Conservation (phyloP, 108 stramenopile genomes). For the Skeletonema marinoi region DNA sequence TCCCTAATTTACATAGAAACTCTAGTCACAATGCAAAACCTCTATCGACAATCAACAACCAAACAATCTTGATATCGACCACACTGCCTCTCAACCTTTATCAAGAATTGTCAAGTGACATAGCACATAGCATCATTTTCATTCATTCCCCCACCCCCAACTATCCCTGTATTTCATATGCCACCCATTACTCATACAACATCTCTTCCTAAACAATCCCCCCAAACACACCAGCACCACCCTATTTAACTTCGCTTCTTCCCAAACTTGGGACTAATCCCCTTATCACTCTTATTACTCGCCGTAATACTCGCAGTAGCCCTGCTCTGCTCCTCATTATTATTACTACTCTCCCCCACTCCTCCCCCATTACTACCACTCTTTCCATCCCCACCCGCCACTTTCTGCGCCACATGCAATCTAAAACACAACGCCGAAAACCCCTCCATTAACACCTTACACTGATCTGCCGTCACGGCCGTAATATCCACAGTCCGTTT, state of each 20-base stretch:
- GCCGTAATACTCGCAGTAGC: slow-evolving; percentile 70
- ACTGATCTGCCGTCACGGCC: slow-evolving; percentile 90
- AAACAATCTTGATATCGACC: no score
- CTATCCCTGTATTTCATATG: not conserved
- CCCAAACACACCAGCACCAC: not conserved
- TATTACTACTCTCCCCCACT: slow-evolving; percentile 11
- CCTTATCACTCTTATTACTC: slow-evolving; percentile 53
- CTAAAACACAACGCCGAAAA: slow-evolving; percentile 88
- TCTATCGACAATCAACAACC: no score
- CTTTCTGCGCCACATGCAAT: slow-evolving; percentile 82
- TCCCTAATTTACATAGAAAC: no score
- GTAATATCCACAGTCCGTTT: slow-evolving; percentile 90
- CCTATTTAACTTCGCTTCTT: not conserved
- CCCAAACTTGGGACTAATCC: slow-evolving; percentile 6
- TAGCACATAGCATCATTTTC: no score
- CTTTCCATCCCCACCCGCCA: slow-evolving; percentile 55
- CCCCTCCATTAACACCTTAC: slow-evolving; percentile 92
- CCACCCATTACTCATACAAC: not conserved
- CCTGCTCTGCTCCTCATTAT: slow-evolving; percentile 56
- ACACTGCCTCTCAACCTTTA: not conserved
- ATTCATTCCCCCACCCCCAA: not conserved
- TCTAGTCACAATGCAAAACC: no score
- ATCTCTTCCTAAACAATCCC: not conserved
- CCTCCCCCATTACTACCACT: slow-evolving; percentile 22
- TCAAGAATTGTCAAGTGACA: no score